phyloP scores from a whole-genome alignment of 495 filamentous ascomycete species.

The Aspergillus incahuasiensis region DNA sequence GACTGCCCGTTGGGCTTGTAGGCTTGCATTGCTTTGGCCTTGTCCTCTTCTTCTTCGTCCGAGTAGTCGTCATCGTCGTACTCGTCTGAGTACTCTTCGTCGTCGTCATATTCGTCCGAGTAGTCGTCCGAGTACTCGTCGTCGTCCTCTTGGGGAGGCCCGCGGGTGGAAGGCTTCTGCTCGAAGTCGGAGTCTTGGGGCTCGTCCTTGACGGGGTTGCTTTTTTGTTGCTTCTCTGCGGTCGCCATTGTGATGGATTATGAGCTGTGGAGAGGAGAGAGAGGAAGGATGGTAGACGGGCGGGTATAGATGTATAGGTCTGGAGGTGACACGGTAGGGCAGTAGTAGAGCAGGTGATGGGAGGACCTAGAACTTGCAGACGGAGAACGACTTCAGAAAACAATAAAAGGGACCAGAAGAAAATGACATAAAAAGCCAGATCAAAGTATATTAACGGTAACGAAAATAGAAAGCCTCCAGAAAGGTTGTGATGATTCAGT shows the following conservation, averaged over 20 bases:
- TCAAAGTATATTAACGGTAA: constrained; percentile 5
- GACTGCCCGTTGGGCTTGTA: constrained; percentile 26
- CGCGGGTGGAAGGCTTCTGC: constrained; percentile 22
- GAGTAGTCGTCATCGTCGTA: constrained; percentile 29
- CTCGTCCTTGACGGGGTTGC: constrained; percentile 33
- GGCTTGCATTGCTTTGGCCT: constrained; percentile 39
- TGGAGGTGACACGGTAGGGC: not conserved
- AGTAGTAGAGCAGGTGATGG: not conserved
- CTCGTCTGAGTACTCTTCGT: constrained; percentile 41
- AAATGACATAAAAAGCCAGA: constrained; percentile 1
- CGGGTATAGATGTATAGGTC: constrained; percentile 1
- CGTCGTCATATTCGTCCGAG: constrained; percentile 45
- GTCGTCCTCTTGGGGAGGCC: constrained; percentile 16
- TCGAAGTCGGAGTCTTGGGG: constrained; percentile 35
- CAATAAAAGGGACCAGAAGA: not conserved
- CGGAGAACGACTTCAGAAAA: not conserved
- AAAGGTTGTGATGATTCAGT: not conserved
- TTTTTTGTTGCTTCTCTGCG: constrained; percentile 35
- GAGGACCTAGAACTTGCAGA: not conserved
- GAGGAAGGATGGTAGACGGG: not conserved
- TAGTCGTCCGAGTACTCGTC: constrained; percentile 41
- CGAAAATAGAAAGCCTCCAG: not conserved
- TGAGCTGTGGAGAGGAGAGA: not conserved
- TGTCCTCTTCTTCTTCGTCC: constrained; percentile 17
- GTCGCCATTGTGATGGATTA: constrained; percentile 33